A percentile compares a stretch with the other conserved stretches of the same genome.
Conservation (phyloP, 441 rosid genomes). For the Melastoma candidum region DNA sequence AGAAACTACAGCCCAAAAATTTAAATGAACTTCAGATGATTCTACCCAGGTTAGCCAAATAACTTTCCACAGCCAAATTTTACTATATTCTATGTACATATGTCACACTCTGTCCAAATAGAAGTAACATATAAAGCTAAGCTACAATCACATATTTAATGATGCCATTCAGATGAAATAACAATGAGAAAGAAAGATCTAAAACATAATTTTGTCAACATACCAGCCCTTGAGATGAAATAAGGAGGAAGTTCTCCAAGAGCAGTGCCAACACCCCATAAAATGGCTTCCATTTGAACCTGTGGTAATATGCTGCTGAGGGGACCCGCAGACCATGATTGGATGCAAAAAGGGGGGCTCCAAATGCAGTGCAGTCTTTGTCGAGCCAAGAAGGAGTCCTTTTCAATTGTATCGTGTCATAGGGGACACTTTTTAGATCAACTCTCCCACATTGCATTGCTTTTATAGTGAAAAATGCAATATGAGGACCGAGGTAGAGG, state of each 20-base stretch:
- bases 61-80: too few relatives aligned
- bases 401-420: slow-evolving; percentile 89
- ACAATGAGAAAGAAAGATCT: too few relatives aligned
- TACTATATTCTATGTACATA: too few relatives aligned
- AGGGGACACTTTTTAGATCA: slow-evolving; percentile 80
- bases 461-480: slow-evolving; percentile 81
- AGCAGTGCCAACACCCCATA: slow-evolving; percentile 96
- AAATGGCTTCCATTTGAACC: slow-evolving; percentile 73
- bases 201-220: too few relatives aligned
- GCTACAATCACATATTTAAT: too few relatives aligned
- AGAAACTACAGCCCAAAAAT: too few relatives aligned
- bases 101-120: too few relatives aligned
- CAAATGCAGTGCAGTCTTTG: slow-evolving; percentile 80
- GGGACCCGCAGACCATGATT: slow-evolving; percentile 64
- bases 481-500: slow-evolving; percentile 95
- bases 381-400: slow-evolving; percentile 87
- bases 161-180: too few relatives aligned
- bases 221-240: slow-evolving; percentile 95
- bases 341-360: slow-evolving; percentile 57
- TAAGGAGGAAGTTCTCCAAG: slow-evolving; percentile 99
- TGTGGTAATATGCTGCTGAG: slow-evolving; percentile 75
- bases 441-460: slow-evolving; percentile 95
- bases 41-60: too few relatives aligned
- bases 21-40: too few relatives aligned
- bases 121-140: too few relatives aligned